Conservation (phyloP, 2,329 filamentous ascomycete genomes). For the Botrytis byssoidea region DNA sequence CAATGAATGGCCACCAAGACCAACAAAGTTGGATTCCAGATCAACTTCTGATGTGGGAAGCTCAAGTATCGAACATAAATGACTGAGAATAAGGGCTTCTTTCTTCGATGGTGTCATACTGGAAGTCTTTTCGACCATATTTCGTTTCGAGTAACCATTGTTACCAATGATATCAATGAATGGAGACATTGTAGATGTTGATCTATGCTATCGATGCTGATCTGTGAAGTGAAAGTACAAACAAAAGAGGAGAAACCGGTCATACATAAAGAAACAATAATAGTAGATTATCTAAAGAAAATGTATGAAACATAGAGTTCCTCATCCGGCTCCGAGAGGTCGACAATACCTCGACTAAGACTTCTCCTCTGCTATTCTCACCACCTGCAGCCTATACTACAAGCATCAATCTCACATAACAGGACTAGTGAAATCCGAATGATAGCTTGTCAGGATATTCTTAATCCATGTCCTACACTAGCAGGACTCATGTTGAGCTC, state of each 20-base stretch:
- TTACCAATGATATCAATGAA: conserved; percentile 14
- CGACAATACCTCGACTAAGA: background rate
- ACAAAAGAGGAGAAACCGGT: conserved; percentile 9
- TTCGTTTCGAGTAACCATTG: conserved; percentile 1
- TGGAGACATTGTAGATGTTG: conserved; percentile 12
- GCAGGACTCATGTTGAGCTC: too few species aligned
- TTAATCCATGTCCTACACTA: background rate
- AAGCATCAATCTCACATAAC: background rate
- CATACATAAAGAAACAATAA: conserved; percentile 1
- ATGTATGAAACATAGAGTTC: background rate
- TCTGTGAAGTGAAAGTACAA: conserved; percentile 1
- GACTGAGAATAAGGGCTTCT: conserved; percentile 11
- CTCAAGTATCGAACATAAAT: conserved; percentile 4
- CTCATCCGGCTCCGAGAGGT: conserved; percentile 13
- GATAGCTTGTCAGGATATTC: background rate
- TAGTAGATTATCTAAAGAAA: background rate
- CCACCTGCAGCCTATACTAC: background rate
- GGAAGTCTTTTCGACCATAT: background rate
- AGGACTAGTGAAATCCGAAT: background rate
- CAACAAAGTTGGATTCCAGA: conserved; percentile 41
- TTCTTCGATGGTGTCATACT: conserved; percentile 10
- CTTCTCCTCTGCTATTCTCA: background rate
- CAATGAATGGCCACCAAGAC: conserved; percentile 49
- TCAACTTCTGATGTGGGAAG: background rate
- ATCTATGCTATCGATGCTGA: conserved; percentile 8